Base-by-base conservation (phyloP, 768 basidiomycete species). In the Podaxis sp. region DNA sequence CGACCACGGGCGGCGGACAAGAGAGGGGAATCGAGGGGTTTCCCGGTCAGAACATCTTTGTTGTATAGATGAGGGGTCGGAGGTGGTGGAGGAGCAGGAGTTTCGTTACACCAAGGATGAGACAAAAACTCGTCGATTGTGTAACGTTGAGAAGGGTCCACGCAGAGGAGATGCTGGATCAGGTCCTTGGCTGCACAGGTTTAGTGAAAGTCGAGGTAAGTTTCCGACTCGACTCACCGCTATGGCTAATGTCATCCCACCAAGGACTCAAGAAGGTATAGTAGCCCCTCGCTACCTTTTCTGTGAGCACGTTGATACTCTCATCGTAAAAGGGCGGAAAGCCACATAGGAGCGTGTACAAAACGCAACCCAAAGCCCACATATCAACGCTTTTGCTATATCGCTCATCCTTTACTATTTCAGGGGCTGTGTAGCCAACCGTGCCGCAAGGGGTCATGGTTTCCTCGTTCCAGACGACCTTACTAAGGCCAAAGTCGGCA, bases 401-500 rank as follows among this genome's bases (percentile, higher is more conserved):
- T 29, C 94, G 84, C 77, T 99, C 96, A 71, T 98, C 97, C 77
- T 98, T 98, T 69, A 99, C 97, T 64, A 99, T 99, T 77, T 99
- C 97, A 4, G 97, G 97, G 5, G 97, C 97, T 2, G 97, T 99
- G 75, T 99, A 99, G 22, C 97, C 97, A 36, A 99, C 96, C 2
- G 97, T 99, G n/a, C 97, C 97, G 70, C 97, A 99, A 22, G 97
- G 97, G 13, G 97, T 99, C 91, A 93, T 96, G 5, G 97, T 99
- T 72, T 98, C 89, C 71, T 98, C 97, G 72, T 96, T 91, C 97
- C 97, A 99, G 3, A 99, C 94, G 58, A 98, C 90, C 77, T 99
- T 99, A 65, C 89, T 92, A 52, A 99, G 80, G 37, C 97, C 97
- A 70, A 99, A 99, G 74, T 99, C 97, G 63, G 97, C 97, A 63